These are phyloP conservation scores for Nothophytophthora sp. DNA, from an alignment of 352 stramenopile genomes.

Conservation along the genomic window DNA sequence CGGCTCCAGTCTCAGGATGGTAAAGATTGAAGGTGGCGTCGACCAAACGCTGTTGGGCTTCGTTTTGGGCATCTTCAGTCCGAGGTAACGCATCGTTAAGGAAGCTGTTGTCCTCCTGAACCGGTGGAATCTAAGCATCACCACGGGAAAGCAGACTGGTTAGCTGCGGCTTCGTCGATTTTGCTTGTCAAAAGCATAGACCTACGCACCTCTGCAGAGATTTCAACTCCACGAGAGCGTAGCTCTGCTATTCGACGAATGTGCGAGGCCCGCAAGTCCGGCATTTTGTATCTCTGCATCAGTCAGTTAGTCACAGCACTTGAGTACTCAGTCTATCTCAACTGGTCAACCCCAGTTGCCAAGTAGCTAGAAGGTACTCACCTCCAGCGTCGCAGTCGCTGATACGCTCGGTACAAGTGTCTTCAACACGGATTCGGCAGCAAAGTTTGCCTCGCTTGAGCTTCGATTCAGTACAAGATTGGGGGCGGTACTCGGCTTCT, in stretches of 20 bases:
- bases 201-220: constrained; percentile 23
- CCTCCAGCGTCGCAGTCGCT: constrained; percentile 31
- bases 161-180: no score
- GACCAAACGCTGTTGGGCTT: constrained; percentile 29
- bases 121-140: constrained; percentile 1
- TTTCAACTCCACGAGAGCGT: constrained; percentile 33
- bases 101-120: constrained; percentile 16
- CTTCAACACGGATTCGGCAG: neutral
- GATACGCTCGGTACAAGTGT: constrained; percentile 1
- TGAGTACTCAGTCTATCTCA: no score
- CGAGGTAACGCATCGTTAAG: constrained; percentile 2
- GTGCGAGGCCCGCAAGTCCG: constrained; percentile 61
- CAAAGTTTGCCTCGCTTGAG: constrained; percentile 19
- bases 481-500: constrained; percentile 23
- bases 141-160: neutral
- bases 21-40: constrained; percentile 62
- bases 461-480: constrained; percentile 16
- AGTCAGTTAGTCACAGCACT: no score
- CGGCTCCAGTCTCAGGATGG: constrained; percentile 61
- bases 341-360: no score
- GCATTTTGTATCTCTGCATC: constrained; percentile 56
- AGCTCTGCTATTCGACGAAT: constrained; percentile 71
- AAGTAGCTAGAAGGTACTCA: constrained; percentile 3
- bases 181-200: neutral
- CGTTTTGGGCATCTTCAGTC: constrained; percentile 12